Evolutionary conservation across 495 filamentous ascomycete genomes (phyloP).

Genomic region (Filosporella fistucella): DNA sequence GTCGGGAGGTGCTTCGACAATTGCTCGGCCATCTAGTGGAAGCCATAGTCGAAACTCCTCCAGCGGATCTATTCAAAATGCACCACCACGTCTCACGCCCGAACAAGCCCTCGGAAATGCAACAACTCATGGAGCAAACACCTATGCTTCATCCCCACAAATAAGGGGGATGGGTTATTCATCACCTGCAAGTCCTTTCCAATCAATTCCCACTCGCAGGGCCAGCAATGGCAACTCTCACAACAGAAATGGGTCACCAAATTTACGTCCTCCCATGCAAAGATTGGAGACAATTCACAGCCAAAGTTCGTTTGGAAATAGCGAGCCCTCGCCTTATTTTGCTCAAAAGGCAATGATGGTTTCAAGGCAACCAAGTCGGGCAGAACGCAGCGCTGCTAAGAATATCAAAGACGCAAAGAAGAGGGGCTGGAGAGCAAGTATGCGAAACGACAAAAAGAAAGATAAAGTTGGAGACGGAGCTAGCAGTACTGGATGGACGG

Average conservation of each 20-base stretch:
- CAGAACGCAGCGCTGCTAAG: constrained; percentile 46
- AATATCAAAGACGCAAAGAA: constrained; percentile 52
- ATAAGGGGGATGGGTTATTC: too few species aligned
- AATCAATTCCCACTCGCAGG: constrained; percentile 37
- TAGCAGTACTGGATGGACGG: constrained; percentile 42
- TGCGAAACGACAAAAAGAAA: constrained; percentile 31
- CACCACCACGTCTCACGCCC: constrained; percentile 5
- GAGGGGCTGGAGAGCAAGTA: constrained; percentile 44
- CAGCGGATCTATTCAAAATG: not conserved
- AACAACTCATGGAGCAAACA: too few species aligned
- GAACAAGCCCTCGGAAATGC: not conserved
- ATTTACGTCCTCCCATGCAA: constrained; percentile 39
- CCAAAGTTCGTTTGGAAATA: constrained; percentile 20
- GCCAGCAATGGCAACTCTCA: constrained; percentile 26
- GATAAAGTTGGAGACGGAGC: constrained; percentile 33
- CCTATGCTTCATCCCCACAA: constrained; percentile 22
- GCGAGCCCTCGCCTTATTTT: constrained; percentile 17
- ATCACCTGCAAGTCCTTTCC: constrained; percentile 44
- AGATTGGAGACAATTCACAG: constrained; percentile 47
- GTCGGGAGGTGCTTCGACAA: constrained; percentile 4
- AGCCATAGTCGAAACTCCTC: constrained; percentile 3
- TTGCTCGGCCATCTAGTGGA: constrained; percentile 1
- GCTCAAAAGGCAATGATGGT: constrained; percentile 18
- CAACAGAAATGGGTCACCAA: constrained; percentile 30
- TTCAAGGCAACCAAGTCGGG: constrained; percentile 42